Conservation (phyloP, 257 asterid genomes). For the Solanum bulbocastanum region DNA sequence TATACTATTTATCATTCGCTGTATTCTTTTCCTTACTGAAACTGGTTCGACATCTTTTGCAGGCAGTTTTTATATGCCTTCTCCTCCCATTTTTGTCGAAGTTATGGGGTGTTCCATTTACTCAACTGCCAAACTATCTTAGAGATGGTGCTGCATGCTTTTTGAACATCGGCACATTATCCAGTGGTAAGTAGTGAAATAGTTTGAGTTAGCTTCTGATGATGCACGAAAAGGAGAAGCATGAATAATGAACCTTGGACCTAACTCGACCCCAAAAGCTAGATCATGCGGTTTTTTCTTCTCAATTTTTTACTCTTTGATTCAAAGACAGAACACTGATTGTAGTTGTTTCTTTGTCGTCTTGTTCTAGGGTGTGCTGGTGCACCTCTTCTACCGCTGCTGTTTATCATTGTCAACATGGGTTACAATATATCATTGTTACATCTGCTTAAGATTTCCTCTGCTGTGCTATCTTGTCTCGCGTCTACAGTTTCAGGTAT, state of each 20-base stretch:
- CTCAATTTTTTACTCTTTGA: not conserved
- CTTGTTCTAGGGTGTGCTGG: constrained; percentile 64
- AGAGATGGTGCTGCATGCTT: constrained; percentile 97
- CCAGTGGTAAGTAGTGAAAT: not conserved
- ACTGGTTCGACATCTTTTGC: constrained; percentile 10
- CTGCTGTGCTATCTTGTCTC: constrained; percentile 93
- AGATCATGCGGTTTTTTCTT: not conserved
- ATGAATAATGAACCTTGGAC: not conserved
- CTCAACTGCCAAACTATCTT: constrained; percentile 64
- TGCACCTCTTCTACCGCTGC: constrained; percentile 80
- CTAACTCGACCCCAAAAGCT: not conserved
- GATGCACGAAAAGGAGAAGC: not conserved
- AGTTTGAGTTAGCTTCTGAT: not conserved
- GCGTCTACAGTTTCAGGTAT: constrained; percentile 94
- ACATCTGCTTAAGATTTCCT: constrained; percentile 88
- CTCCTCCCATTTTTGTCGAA: constrained; percentile 91
- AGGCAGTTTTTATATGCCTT: constrained; percentile 85
- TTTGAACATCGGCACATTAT: constrained; percentile 66
- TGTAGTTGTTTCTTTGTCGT: not conserved
- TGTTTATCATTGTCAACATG: constrained; percentile 84
- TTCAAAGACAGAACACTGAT: not conserved
- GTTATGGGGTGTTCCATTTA: constrained; percentile 88
- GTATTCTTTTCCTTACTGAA: constrained; percentile 7
- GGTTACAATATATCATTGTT: constrained; percentile 72
- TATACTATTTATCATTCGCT: not conserved